These are phyloP conservation scores for Chalaropsis thielavioides DNA, from an alignment of 2,329 filamentous ascomycete genomes.

Conservation along the genomic window DNA sequence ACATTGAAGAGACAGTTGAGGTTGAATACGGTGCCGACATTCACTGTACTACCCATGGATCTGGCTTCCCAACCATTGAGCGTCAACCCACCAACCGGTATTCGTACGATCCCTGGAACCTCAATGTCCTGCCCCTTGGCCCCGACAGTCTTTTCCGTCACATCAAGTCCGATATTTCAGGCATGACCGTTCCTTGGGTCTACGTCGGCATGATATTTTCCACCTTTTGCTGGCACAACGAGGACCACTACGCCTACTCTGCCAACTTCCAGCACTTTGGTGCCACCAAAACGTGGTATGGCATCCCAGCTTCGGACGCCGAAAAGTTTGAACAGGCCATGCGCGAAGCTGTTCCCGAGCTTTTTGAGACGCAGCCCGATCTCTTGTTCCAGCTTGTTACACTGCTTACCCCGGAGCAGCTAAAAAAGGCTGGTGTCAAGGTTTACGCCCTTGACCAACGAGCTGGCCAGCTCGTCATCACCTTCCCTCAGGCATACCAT, in stretches of 20 bases:
- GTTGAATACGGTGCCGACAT: slow-evolving; percentile 98
- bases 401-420: slow-evolving; percentile 77
- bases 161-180: slow-evolving; percentile 95
- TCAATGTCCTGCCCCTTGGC: slow-evolving; percentile 82
- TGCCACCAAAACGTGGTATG: slow-evolving; percentile 98
- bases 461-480: slow-evolving; percentile 90
- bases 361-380: slow-evolving; percentile 95
- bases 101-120: slow-evolving; percentile 84
- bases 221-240: slow-evolving; percentile 98
- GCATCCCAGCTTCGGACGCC: slow-evolving; percentile 84
- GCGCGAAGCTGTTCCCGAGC: slow-evolving; percentile 83
- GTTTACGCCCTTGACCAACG: slow-evolving; percentile 94
- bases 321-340: slow-evolving; percentile 93
- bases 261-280: slow-evolving; percentile 98
- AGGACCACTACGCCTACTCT: slow-evolving; percentile 95
- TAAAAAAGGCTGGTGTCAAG: slow-evolving; percentile 81
- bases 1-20: slow-evolving; percentile 87
- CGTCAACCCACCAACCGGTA: slow-evolving; percentile 78
- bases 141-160: slow-evolving; percentile 87
- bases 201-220: slow-evolving; percentile 99
- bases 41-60: slow-evolving; percentile 93
- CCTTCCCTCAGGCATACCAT: slow-evolving; percentile 93
- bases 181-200: slow-evolving; percentile 98
- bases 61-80: slow-evolving; percentile 89
- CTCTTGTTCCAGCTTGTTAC: slow-evolving; percentile 96